Base-by-base conservation (phyloP, 1,284 basidiomycete genomes). In the Boletus semigastroideus region DNA sequence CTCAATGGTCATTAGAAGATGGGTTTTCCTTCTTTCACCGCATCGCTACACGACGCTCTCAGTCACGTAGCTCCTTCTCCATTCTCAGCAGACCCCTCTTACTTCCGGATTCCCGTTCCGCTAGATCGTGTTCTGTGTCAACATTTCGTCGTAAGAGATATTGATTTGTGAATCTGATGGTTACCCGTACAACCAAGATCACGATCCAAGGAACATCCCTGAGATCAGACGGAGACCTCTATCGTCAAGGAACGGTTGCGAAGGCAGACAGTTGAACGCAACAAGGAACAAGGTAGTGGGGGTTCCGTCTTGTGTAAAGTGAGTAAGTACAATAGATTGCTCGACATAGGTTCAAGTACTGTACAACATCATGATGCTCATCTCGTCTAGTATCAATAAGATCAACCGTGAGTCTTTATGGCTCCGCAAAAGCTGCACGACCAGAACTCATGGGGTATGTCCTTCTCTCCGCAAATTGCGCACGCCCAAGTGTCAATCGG, bases 361-460 rank as follows among this genome's bases (percentile, higher is more conserved):
- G 28, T 22, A 39, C 12, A 16, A 39, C 3, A 37, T n/a, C n/a
- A n/a, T n/a, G 52, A 54, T 36, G 49, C 53, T 41, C 54, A 52
- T 43, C 52, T 41, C n/a, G n/a, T n/a, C n/a, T 5, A 22, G 3
- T 22, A 49, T 30, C 11, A 28, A 54, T 16, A 50, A 1, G 16
- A 34, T 63, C 33, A 58, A 54, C 77, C 80, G 38, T 65, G 68
- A 28, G 70, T 66, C 68, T 90, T 90, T 54, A 91, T 75, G 37
- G 73, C 70, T 11, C 89, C 89, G 62, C 91, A 93, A 54, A 76
- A 78, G 14, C 71, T 67, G 71, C 92, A 94, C 48, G 80, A 85
- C 90, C 88, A 92, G 56, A 84, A 80, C 25, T 83, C 77, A 59
- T 80, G 77, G 4, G 79, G 76, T 62, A 84, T 84, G 33, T 78